Base-by-base conservation (phyloP, 139 green algal genomes). In the Diplosphaera chodatii region DNA sequence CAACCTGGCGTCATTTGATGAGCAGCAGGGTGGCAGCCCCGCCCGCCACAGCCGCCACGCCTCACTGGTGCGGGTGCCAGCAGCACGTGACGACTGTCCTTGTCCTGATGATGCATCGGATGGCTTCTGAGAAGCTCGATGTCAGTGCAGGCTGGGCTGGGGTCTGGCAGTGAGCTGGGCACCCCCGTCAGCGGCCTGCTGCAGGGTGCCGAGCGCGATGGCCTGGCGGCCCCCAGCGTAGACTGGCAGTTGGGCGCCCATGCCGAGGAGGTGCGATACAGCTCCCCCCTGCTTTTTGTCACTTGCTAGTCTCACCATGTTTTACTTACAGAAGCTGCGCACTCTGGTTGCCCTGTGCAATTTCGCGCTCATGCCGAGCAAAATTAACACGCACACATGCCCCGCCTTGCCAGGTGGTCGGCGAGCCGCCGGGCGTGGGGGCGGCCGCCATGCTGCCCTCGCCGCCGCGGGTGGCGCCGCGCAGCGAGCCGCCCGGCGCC, bases 201-300 rank as follows among this genome's bases (percentile, higher is more conserved):
- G 41, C 40, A 4, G 41, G 27, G 22, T 25, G 62, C 67, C 63
- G 37, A 67, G 69, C 55, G 32, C 25, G 34, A 64, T 16, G 21
- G 63, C 40, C 1, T 20, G 27, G 20, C 23, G 70, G n/a, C 32
- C 13, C 37, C 63, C 6, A 28, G 73, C 22, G 13, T 77, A 31
- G 65, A 77, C 3, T 77, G 72, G 66, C 40, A 69, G 29, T 34
- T 78, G 23, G 73, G 66, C 0, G 29, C n/a, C 18, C 56, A 69
- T 34, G 48, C 48, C 16, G 48, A 59, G 18, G 48, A 59, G 48
- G 48, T 59, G 48, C 3, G n/a, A n/a, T n/a, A n/a, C n/a, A n/a
- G n/a, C n/a, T n/a, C n/a, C n/a, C n/a, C n/a, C n/a, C n/a, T n/a
- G n/a, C n/a, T n/a, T n/a, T n/a, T n/a, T n/a, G n/a, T n/a, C n/a